Conservation (phyloP, 441 rosid genomes). For the Arabidopsis hybrid region DNA sequence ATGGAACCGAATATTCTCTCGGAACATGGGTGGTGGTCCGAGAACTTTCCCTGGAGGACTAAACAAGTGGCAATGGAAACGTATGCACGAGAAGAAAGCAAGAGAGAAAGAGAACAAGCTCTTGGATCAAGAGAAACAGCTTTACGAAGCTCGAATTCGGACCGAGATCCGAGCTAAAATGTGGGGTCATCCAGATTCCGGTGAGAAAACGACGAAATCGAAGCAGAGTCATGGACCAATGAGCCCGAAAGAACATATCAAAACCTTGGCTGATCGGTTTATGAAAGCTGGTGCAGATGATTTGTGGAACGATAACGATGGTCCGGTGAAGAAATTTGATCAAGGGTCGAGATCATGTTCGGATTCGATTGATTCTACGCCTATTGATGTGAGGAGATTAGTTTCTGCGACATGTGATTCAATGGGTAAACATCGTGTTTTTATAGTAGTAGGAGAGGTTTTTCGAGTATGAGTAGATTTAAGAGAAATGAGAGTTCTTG, state of each 20-base stretch:
- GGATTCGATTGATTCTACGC: conserved; percentile 42
- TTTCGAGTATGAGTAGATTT: conserved; percentile 56
- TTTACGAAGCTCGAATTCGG: conserved; percentile 81
- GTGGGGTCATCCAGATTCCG: conserved; percentile 44
- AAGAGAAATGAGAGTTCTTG: conserved; percentile 62
- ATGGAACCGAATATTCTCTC: conserved; percentile 50
- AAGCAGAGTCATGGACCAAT: conserved; percentile 55
- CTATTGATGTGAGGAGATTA: conserved; percentile 62
- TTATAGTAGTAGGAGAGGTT: conserved; percentile 44
- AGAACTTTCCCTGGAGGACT: conserved; percentile 94
- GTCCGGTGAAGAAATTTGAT: conserved; percentile 57
- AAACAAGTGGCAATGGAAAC: conserved; percentile 99
- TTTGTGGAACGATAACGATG: conserved; percentile 89
- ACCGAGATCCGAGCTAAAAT: conserved; percentile 71
- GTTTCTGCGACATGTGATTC: conserved; percentile 36
- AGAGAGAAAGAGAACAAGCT: conserved; percentile 86
- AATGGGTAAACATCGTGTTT: conserved; percentile 28
- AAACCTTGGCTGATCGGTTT: conserved; percentile 88
- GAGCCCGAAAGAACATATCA: conserved; percentile 71
- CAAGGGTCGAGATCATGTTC: conserved; percentile 40
- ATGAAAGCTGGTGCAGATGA: conserved; percentile 89
- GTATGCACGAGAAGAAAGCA: conserved; percentile 93
- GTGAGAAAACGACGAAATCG: conserved; percentile 3
- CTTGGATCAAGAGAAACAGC: conserved; percentile 90
- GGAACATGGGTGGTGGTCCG: conserved; percentile 96